Evolutionary conservation across 2,329 filamentous ascomycete species (phyloP).

Genomic region (Exophiala xenobiotica): DNA sequence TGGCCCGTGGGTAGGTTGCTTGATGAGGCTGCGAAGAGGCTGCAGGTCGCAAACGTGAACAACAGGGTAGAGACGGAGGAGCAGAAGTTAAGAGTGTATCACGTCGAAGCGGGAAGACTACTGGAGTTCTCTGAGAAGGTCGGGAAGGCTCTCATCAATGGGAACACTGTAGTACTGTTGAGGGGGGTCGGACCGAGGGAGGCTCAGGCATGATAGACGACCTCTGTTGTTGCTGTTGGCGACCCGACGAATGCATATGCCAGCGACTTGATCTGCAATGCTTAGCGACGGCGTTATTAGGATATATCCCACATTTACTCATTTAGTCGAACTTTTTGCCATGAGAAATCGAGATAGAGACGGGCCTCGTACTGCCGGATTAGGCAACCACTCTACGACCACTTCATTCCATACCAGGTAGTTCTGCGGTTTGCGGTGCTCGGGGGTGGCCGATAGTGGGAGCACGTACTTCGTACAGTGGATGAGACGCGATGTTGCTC

Average conservation of each 20-base stretch:
- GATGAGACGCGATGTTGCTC: background rate
- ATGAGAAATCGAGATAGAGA: background rate
- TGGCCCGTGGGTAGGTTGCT: conserved; percentile 79
- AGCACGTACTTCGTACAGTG: background rate
- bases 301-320: too few species aligned
- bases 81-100: conserved; percentile 81
- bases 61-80: conserved; percentile 51
- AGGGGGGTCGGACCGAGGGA: conserved; percentile 76
- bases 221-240: background rate
- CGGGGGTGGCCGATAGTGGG: background rate
- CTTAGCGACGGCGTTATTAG: conserved; percentile 21
- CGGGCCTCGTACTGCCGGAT: too few species aligned
- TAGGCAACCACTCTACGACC: background rate
- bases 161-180: conserved; percentile 86
- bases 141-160: conserved; percentile 68
- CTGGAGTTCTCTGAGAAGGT: conserved; percentile 87
- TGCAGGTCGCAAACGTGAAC: conserved; percentile 48
- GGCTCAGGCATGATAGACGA: background rate
- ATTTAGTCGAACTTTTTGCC: too few species aligned
- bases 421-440: background rate
- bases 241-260: background rate
- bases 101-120: conserved; percentile 84
- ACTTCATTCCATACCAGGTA: background rate
- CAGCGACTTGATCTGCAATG: conserved; percentile 1
- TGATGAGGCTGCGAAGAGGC: conserved; percentile 44